Conservation (phyloP, 2,329 filamentous ascomycete species). For the Mycosphaerelloides madeirae region DNA sequence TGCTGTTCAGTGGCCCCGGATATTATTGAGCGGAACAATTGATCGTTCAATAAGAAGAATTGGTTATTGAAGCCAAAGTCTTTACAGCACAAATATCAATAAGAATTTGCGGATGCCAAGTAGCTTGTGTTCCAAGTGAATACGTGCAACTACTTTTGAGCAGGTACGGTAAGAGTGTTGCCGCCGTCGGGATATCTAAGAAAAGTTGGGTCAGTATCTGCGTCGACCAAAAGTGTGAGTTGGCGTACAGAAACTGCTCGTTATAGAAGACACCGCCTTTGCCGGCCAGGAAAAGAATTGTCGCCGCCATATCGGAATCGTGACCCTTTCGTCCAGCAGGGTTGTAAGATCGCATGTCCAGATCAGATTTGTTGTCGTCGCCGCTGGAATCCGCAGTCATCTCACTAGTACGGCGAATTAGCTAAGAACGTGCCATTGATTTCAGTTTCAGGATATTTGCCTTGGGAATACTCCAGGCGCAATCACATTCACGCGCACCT, state of each 20-base stretch:
- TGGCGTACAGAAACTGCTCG: conserved; percentile 50
- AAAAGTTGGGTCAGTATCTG: conserved; percentile 2
- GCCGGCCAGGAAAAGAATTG: conserved; percentile 49
- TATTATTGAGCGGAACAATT: neutral
- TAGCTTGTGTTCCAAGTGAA: neutral
- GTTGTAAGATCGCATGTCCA: conserved; percentile 41
- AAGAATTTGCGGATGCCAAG: neutral
- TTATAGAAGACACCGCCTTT: conserved; percentile 51
- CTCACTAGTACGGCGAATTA: conserved; percentile 27
- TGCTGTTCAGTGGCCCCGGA: neutral
- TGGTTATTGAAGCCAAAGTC: neutral
- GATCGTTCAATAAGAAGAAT: neutral
- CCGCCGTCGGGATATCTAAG: conserved; percentile 1
- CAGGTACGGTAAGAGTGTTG: conserved; percentile 12
- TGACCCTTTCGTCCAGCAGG: conserved; percentile 42
- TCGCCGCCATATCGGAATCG: conserved; percentile 50
- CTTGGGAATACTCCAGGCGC: conserved; percentile 42
- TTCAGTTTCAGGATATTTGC: neutral
- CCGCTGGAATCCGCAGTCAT: conserved; percentile 47
- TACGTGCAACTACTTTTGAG: neutral
- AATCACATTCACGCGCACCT: conserved; percentile 43
- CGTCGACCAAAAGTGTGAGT: conserved; percentile 20
- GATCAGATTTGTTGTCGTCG: conserved; percentile 45
- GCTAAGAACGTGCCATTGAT: no score
- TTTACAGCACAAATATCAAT: neutral